Percentiles rank a stretch among this genome's conserved stretches.
Conservation (phyloP, 192 early-diverging fungal genomes). For the Coemansia sp. region DNA sequence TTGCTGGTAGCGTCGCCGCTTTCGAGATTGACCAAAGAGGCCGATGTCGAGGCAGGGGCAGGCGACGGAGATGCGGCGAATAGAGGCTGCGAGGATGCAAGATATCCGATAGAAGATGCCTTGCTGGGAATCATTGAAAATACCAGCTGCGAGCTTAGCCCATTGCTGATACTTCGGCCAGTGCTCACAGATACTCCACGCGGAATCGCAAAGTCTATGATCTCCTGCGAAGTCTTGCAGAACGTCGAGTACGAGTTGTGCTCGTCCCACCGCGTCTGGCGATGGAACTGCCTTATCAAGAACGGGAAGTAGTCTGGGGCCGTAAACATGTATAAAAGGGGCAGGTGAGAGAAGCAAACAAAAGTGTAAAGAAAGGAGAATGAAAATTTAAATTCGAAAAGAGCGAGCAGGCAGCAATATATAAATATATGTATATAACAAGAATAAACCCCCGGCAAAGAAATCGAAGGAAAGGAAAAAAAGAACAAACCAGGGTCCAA, state of each 20-base stretch:
- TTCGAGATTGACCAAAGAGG: no score
- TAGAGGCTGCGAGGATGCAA: conserved; percentile 74
- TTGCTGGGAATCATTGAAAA: conserved; percentile 55
- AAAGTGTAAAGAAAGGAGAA: conserved; percentile 1
- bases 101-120: conserved; percentile 74
- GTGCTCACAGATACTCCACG: conserved; percentile 62
- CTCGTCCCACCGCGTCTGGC: conserved; percentile 72
- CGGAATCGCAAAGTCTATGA: conserved; percentile 83
- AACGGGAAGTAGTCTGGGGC: conserved; percentile 75
- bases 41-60: no score
- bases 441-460: no score
- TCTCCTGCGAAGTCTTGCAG: conserved; percentile 61
- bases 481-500: no score
- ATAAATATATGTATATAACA: no score
- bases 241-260: conserved; percentile 81
- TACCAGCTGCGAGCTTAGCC: conserved; percentile 71
- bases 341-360: no score
- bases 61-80: conserved; percentile 12
- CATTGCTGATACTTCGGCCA: conserved; percentile 59
- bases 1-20: no score
- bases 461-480: no score
- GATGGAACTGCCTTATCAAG: conserved; percentile 75
- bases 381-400: neutral
- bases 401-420: neutral
- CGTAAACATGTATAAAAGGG: conserved; percentile 21